A percentile compares a stretch with the other conserved stretches of the same genome.
Evolutionary conservation across 257 asterid species (phyloP).

Genomic region (Plantago major): DNA sequence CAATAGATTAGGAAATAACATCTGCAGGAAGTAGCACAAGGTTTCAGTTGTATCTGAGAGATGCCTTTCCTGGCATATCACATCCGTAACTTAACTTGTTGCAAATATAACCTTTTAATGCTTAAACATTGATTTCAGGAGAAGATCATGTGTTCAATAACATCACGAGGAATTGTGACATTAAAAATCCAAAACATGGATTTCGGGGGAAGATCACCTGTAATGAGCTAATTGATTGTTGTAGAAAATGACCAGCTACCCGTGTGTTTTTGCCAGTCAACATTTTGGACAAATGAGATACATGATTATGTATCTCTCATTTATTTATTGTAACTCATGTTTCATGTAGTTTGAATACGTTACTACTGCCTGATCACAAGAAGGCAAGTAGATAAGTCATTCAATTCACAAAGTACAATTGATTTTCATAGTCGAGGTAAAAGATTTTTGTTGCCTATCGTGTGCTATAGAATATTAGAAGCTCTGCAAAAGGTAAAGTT

Average conservation of each 20-base stretch:
- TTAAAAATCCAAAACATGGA: not conserved
- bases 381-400: not conserved
- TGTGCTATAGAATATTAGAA: not conserved
- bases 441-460: not conserved
- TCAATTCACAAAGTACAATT: not conserved
- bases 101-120: conserved; percentile 9
- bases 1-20: conserved; percentile 16
- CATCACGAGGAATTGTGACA: not conserved
- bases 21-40: conserved; percentile 16
- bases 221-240: conserved; percentile 2
- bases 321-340: not conserved
- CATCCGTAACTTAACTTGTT: conserved; percentile 16
- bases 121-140: conserved; percentile 14
- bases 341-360: not conserved
- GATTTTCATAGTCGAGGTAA: not conserved
- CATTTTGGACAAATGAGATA: not conserved
- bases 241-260: not conserved
- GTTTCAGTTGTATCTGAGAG: conserved; percentile 6
- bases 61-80: conserved; percentile 11
- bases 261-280: not conserved
- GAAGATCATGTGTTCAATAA: not conserved
- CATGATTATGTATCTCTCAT: not conserved
- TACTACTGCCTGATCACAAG: not conserved
- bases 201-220: not conserved
- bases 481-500: no score